These are phyloP conservation scores for Mycena galopus DNA, from an alignment of 768 basidiomycete genomes.

Conservation along the genomic window DNA sequence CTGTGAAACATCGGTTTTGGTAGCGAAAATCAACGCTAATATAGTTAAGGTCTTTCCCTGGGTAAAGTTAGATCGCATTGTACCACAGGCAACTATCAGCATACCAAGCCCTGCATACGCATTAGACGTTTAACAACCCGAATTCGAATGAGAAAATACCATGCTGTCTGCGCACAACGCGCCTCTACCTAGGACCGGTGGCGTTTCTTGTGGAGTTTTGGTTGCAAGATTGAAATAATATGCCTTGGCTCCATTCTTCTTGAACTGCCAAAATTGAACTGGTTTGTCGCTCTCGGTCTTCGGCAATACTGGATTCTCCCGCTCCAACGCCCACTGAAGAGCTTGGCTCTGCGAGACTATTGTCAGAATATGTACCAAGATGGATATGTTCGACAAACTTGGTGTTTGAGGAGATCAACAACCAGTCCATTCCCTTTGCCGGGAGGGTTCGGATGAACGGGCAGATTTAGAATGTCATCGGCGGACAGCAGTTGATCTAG, in stretches of 20 bases:
- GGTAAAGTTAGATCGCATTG: neutral
- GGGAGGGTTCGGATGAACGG: slow-evolving; percentile 79
- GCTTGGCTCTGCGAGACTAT: slow-evolving; percentile 73
- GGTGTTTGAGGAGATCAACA: slow-evolving; percentile 86
- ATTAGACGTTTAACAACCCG: neutral
- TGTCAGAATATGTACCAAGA: slow-evolving; percentile 3
- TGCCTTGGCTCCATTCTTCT: slow-evolving; percentile 68
- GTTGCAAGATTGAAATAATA: slow-evolving; percentile 89
- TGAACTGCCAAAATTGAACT: slow-evolving; percentile 91
- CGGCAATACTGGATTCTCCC: slow-evolving; percentile 84
- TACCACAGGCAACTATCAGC: slow-evolving; percentile 19
- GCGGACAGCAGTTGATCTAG: slow-evolving; percentile 76
- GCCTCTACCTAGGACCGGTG: slow-evolving; percentile 83
- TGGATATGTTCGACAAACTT: slow-evolving; percentile 58
- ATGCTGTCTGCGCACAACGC: slow-evolving; percentile 93
- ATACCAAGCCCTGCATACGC: slow-evolving; percentile 57
- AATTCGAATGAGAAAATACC: slow-evolving; percentile 54
- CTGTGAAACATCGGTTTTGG: slow-evolving; percentile 70
- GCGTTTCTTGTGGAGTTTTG: slow-evolving; percentile 75
- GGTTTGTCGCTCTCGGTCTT: slow-evolving; percentile 74
- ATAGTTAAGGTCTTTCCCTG: slow-evolving; percentile 94
- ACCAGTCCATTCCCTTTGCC: slow-evolving; percentile 74
- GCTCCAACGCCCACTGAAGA: slow-evolving; percentile 86
- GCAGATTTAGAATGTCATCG: slow-evolving; percentile 80
- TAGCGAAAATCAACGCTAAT: slow-evolving; percentile 84